A percentile compares a stretch with the other conserved stretches of the same genome.
phyloP scores from a whole-genome alignment of 306 rosid genomes.

The barrel medic (Medicago truncatula) region MtrunA17r5.0-ANR NC_053045.1:29086001-29086500 shows the following conservation, averaged over 20 bases:
- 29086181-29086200: constrained; percentile 97
- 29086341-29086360: constrained; percentile 92
- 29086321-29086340: constrained; percentile 96
- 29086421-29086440: constrained; percentile 14
- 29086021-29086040: constrained; percentile 77
- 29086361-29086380: constrained; percentile 72
- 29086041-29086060: constrained; percentile 81
- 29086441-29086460: not conserved
- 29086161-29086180: constrained; percentile 96
- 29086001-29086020: constrained; percentile 83
- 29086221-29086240: constrained; percentile 16
- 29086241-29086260: constrained; percentile 27
- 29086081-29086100: constrained; percentile 87
- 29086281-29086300: constrained; percentile 89
- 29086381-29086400: constrained; percentile 55
- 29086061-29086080: constrained; percentile 70
- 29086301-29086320: constrained; percentile 79
- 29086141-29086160: constrained; percentile 76
- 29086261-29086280: constrained; percentile 38
- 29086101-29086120: constrained; percentile 96
- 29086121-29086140: constrained; percentile 78
- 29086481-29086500: not conserved
- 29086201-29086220: constrained; percentile 61
- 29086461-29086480: not conserved
- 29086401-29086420: not conserved